These are phyloP conservation scores for Cystobasidium ongulense DNA, from an alignment of 768 basidiomycete genomes.

Conservation along the genomic window DNA sequence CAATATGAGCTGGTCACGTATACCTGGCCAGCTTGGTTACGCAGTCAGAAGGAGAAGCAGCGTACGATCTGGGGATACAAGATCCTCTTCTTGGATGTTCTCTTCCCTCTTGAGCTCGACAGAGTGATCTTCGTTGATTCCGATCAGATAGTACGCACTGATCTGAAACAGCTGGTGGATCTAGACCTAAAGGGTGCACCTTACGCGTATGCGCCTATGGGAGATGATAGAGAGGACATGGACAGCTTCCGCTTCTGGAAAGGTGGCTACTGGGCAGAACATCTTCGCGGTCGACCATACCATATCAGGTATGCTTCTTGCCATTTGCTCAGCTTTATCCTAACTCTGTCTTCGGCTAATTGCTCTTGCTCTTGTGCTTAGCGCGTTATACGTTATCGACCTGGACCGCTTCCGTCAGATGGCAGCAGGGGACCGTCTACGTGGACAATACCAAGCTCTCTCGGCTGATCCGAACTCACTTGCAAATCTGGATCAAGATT, in stretches of 20 bases:
- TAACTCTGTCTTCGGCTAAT: background rate
- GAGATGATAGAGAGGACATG: slow-evolving; percentile 85
- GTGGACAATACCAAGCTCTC: slow-evolving; percentile 82
- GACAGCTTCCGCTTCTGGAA: slow-evolving; percentile 99
- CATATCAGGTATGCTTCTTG: slow-evolving; percentile 70
- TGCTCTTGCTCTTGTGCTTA: slow-evolving; percentile 43
- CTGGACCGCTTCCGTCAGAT: slow-evolving; percentile 89
- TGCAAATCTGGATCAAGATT: slow-evolving; percentile 93
- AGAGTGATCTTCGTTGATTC: slow-evolving; percentile 99
- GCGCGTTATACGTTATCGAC: slow-evolving; percentile 92
- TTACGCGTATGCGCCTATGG: slow-evolving; percentile 91
- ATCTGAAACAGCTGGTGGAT: slow-evolving; percentile 88
- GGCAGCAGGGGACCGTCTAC: slow-evolving; percentile 63
- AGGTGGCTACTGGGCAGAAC: slow-evolving; percentile 82
- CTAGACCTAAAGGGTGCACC: slow-evolving; percentile 85
- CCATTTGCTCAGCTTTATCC: background rate
- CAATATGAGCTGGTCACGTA: slow-evolving; percentile 96
- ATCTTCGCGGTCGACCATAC: slow-evolving; percentile 72
- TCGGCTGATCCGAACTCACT: slow-evolving; percentile 91
- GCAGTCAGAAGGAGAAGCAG: slow-evolving; percentile 95
- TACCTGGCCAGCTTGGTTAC: slow-evolving; percentile 98
- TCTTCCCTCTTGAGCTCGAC: slow-evolving; percentile 98
- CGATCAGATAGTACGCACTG: slow-evolving; percentile 89
- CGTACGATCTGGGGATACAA: slow-evolving; percentile 99
- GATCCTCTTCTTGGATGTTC: slow-evolving; percentile 95